Evolutionary conservation across 345 rosid species (phyloP), one percentile per base, ranked within the genome.

Genomic region (Iberis pinnata): DNA sequence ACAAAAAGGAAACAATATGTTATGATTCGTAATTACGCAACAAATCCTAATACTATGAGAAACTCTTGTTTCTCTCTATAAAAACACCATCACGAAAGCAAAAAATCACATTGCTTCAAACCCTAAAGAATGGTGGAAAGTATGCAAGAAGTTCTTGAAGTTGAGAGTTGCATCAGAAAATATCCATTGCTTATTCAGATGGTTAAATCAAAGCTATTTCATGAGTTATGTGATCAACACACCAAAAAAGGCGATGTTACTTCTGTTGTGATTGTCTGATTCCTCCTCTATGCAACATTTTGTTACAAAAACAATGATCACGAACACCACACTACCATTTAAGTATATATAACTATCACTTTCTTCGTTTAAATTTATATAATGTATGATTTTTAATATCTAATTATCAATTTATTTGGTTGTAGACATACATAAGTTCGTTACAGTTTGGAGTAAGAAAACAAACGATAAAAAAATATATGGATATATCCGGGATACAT

Each of bases 221-320:
- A 67, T 25, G 16, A 38, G 45, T 1, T 4, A 7, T 67, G 71
- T 38, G 55, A 67, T 7, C 18, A 16, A 29, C 71, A 66, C 49
- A 9, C 1, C 4, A 3, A 1, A 18, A 45, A 52, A 8, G 7
- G 8, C 37, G 55, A 27, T 24, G 60, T 53, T 9, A 12, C 49
- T 67, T 59, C 36, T 66, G 71, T 58, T 51, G 60, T 11, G 65
- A 59, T n/a, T 67, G 71, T 40, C 38, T 53, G 61, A 47, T 15
- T 17, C 13, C 56, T 43, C 71, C 71, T 29, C 39, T 67, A 4
- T 59, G 71, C 50, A n/a, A n/a, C n/a, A n/a, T 5, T 7, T 0
- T 59, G 61, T 56, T 8, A 4, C 17, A 17, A 46, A 12, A 31
- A 43, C 3, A 20, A 12, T 17, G 47, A 45, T 2, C 71, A 67